A percentile compares a stretch with the other conserved stretches of the same genome.
Evolutionary conservation across 2,329 filamentous ascomycete species (phyloP).

Genomic region (Scytalidium sp.): DNA sequence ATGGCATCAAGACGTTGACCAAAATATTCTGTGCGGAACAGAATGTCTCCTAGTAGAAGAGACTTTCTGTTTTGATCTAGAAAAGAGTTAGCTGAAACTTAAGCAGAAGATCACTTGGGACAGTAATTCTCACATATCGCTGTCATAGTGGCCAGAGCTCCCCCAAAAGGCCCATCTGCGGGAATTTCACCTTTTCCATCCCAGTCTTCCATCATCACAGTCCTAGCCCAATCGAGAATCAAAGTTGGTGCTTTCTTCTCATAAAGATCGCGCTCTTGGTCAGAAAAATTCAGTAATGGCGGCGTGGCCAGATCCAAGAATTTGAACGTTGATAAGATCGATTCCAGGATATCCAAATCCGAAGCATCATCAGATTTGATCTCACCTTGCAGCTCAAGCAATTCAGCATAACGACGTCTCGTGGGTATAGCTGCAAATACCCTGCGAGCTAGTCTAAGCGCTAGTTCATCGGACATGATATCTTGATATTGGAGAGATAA

Average conservation of each 20-base stretch:
- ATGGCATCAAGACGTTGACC: slow-evolving; percentile 73
- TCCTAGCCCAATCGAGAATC: slow-evolving; percentile 69
- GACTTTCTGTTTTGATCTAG: slow-evolving; percentile 61
- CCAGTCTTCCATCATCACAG: slow-evolving; percentile 77
- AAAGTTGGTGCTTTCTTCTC: slow-evolving; percentile 55
- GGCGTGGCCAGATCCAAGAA: slow-evolving; percentile 25
- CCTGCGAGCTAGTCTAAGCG: slow-evolving; percentile 55
- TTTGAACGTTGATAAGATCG: slow-evolving; percentile 40
- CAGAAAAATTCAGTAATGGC: slow-evolving; percentile 43
- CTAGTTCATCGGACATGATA: slow-evolving; percentile 58
- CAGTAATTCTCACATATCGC: slow-evolving; percentile 60
- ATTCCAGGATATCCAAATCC: slow-evolving; percentile 25
- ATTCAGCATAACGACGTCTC: slow-evolving; percentile 25
- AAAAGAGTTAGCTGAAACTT: slow-evolving; percentile 4
- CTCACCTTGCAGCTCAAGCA: slow-evolving; percentile 22
- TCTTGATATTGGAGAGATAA: slow-evolving; percentile 62
- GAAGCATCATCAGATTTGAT: slow-evolving; percentile 15
- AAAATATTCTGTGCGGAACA: slow-evolving; percentile 75
- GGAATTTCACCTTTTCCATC: slow-evolving; percentile 69
- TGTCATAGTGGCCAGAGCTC: slow-evolving; percentile 71
- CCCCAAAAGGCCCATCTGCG: slow-evolving; percentile 69
- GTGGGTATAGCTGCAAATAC: slow-evolving; percentile 52
- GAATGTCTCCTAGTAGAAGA: slow-evolving; percentile 62
- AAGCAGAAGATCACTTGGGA: neutral
- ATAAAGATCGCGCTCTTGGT: slow-evolving; percentile 50